phyloP scores from a whole-genome alignment of 805 yeast species.

The Dipodascus albidus region DNA sequence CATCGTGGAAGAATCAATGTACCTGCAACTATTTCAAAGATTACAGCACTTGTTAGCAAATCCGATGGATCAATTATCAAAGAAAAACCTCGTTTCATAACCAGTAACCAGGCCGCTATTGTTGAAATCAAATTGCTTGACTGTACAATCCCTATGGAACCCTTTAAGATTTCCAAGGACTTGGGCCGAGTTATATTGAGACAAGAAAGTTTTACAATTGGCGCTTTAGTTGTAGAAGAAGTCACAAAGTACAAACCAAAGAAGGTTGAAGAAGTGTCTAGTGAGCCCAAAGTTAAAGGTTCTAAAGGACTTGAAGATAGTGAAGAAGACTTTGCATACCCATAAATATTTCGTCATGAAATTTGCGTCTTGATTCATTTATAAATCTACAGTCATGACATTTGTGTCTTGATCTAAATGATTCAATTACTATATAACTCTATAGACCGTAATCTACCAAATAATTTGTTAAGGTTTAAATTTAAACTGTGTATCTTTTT shows the following conservation, averaged over 20 bases:
- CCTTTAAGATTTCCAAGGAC: conserved; percentile 35
- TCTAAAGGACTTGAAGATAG: too few relatives aligned
- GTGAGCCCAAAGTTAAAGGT: background rate
- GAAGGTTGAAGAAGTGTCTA: background rate
- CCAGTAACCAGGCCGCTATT: conserved; percentile 46
- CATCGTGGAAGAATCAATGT: conserved; percentile 66
- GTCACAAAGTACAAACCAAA: conserved; percentile 2
- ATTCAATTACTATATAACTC: too few relatives aligned
- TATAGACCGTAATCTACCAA: too few relatives aligned
- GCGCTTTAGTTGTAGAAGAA: conserved; percentile 42
- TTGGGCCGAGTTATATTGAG: conserved; percentile 62
- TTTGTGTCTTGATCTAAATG: too few relatives aligned
- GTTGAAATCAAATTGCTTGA: conserved; percentile 43
- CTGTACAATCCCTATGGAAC: conserved; percentile 40
- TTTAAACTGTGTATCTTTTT: too few relatives aligned
- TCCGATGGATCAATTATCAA: conserved; percentile 20
- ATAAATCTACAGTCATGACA: too few relatives aligned
- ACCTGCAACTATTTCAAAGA: conserved; percentile 52
- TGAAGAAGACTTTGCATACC: too few relatives aligned
- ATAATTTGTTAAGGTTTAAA: too few relatives aligned
- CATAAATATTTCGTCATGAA: too few relatives aligned
- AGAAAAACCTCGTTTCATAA: conserved; percentile 45
- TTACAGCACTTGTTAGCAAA: conserved; percentile 27
- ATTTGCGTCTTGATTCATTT: too few relatives aligned
- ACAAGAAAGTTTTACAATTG: conserved; percentile 58